Base-by-base conservation (phyloP, 495 filamentous ascomycete genomes). In the Podospora bellae-mahoneyi region DNA sequence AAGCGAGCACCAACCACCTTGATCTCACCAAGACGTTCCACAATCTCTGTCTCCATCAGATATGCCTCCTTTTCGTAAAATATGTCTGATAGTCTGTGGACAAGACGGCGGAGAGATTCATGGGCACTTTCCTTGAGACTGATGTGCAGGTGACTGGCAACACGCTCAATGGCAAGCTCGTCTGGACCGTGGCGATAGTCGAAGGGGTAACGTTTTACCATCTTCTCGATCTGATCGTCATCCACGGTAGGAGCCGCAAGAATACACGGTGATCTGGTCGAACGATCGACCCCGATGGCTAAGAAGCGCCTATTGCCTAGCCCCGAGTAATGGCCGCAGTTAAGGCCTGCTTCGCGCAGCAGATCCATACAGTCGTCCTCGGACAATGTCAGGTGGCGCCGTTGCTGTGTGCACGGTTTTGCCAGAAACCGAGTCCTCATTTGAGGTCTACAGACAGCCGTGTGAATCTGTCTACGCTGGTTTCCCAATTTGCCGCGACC, bases 61-160 rank as follows among this genome's bases (percentile, higher is more conserved):
- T 89, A 87, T 0, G 89, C 91, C 74, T 94, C 91, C 66, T 89
- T 89, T 39, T 84, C 79, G 64, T 80, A 84, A 81, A 90, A 94
- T 1, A 93, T 81, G 23, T 80, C 74, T 69, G 84, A 79, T 48
- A 94, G 79, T 1, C 76, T 72, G 26, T 80, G 76, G n/a, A 93
- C 75, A 0, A 91, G 68, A 4, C 75, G 71, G 1, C 78, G 77
- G 5, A 91, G 72, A 7, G 83, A 76, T 27, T 73, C 74, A 39
- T 68, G 67, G 3, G 71, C 64, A 13, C 69, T 69, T 0, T 54
- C 64, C 10, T 58, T 65, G 32, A 78, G 75, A 18, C 63, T 68
- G 4, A 78, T 34, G 15, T 68, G 68, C 20, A 75, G 39, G 23
- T 74, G 68, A 54, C 39, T 65, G 1, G 82, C 75, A 5, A 79